Conservation (phyloP, 2,329 filamentous ascomycete species). For the Phialophora macrospora region DNA sequence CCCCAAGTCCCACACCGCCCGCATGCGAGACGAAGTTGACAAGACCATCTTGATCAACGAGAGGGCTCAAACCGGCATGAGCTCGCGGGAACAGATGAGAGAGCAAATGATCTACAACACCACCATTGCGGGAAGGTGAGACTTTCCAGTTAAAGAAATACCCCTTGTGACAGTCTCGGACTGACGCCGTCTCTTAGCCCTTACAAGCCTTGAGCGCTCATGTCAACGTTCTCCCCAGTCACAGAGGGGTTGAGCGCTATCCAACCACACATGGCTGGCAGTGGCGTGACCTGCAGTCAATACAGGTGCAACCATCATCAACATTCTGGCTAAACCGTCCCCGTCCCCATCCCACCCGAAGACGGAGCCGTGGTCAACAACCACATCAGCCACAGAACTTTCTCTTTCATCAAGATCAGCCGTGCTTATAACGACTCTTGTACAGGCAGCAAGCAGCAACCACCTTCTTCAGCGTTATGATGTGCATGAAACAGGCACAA, state of each 20-base stretch:
- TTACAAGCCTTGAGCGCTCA: neutral
- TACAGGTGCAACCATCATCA: neutral
- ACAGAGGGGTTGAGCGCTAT: neutral
- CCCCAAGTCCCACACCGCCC: constrained; percentile 30
- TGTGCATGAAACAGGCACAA: neutral
- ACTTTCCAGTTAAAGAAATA: neutral
- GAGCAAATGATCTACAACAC: constrained; percentile 6
- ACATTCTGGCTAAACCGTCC: neutral
- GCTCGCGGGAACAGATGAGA: constrained; percentile 21
- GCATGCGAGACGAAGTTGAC: constrained; percentile 31
- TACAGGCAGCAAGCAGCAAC: neutral
- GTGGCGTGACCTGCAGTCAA: neutral
- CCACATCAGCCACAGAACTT: neutral
- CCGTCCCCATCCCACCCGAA: neutral
- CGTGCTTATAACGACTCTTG: neutral
- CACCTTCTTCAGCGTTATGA: neutral
- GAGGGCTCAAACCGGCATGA: constrained; percentile 14
- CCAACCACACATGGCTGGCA: no score
- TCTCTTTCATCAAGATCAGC: neutral
- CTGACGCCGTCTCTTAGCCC: neutral
- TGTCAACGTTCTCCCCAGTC: neutral
- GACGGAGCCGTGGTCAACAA: neutral
- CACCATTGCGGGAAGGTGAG: neutral
- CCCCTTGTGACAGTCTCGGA: neutral
- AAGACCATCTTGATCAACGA: constrained; percentile 29